Conservation (phyloP, 2,329 filamentous ascomycete genomes). For the Colletotrichum gigasporum region DNA sequence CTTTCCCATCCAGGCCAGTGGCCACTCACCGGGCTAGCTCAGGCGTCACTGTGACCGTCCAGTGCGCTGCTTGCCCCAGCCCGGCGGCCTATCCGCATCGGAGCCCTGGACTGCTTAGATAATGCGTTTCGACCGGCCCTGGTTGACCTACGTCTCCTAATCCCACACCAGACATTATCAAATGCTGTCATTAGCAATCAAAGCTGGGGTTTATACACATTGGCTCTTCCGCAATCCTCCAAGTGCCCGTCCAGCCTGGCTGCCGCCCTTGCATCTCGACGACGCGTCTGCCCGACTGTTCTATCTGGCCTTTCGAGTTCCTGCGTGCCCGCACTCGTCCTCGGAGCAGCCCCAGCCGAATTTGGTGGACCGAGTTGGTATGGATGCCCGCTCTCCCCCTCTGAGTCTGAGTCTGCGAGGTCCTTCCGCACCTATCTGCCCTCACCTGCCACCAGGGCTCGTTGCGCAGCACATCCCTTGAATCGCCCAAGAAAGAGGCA, state of each 20-base stretch:
- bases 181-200: slow-evolving; percentile 44
- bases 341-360: slow-evolving; percentile 26
- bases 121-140: slow-evolving; percentile 36
- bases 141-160: slow-evolving; percentile 39
- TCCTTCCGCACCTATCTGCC: slow-evolving; percentile 1
- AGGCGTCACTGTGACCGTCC: not conserved
- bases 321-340: slow-evolving; percentile 18
- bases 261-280: slow-evolving; percentile 10
- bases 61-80: slow-evolving; percentile 1
- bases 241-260: not conserved
- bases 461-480: slow-evolving; percentile 4
- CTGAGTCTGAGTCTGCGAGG: slow-evolving; percentile 8
- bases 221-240: slow-evolving; percentile 14
- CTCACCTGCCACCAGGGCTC: not conserved
- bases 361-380: slow-evolving; percentile 31
- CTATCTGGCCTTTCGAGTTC: slow-evolving; percentile 1
- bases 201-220: slow-evolving; percentile 25
- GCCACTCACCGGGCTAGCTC: not conserved
- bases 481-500: not conserved
- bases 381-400: slow-evolving; percentile 31
- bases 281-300: not conserved
- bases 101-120: slow-evolving; percentile 36
- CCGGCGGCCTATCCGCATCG: slow-evolving; percentile 16
- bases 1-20: not conserved
- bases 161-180: slow-evolving; percentile 39